A percentile compares a stretch with the other conserved stretches of the same genome.
phyloP scores from a whole-genome alignment of 1,284 basidiomycete species.

The Dichomitus squalens region DNA sequence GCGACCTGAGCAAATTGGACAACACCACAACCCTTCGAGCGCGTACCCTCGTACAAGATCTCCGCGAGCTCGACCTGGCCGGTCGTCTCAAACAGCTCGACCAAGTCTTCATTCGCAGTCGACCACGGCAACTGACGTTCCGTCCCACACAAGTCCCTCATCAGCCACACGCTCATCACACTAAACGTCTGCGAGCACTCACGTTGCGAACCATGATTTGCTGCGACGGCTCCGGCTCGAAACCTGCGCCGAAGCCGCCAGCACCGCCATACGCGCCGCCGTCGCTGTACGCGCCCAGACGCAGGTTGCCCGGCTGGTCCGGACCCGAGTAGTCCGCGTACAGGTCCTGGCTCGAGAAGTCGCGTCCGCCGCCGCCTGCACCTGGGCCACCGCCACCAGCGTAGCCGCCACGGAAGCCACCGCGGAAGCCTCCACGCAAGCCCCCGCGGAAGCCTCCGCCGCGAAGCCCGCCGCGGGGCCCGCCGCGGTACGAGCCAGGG shows the following conservation, averaged over 20 bases:
- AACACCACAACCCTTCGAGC: constrained; percentile 93
- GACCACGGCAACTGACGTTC: constrained; percentile 92
- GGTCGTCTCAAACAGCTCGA: constrained; percentile 97
- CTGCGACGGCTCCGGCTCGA: constrained; percentile 81
- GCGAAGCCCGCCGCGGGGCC: constrained; percentile 47
- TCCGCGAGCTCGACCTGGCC: constrained; percentile 94
- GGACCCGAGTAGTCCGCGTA: constrained; percentile 84
- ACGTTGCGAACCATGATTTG: constrained; percentile 99
- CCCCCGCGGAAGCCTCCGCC: constrained; percentile 59
- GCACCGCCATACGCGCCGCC: constrained; percentile 37
- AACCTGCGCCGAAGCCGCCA: constrained; percentile 28
- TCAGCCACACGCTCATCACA: neutral
- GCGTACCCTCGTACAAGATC: constrained; percentile 87
- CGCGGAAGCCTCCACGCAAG: constrained; percentile 61
- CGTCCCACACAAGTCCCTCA: neutral
- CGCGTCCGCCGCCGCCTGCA: constrained; percentile 59
- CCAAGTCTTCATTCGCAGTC: constrained; percentile 97
- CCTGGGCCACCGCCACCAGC: constrained; percentile 55
- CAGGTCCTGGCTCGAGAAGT: constrained; percentile 77
- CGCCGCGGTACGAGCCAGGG: constrained; percentile 61
- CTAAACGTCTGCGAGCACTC: constrained; percentile 39
- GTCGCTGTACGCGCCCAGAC: constrained; percentile 51
- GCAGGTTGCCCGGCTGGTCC: constrained; percentile 59
- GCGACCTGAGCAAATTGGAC: constrained; percentile 90
- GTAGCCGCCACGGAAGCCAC: constrained; percentile 58